Evolutionary conservation across 2,329 filamentous ascomycete genomes (phyloP).

Genomic region (Fusarium sp.): DNA sequence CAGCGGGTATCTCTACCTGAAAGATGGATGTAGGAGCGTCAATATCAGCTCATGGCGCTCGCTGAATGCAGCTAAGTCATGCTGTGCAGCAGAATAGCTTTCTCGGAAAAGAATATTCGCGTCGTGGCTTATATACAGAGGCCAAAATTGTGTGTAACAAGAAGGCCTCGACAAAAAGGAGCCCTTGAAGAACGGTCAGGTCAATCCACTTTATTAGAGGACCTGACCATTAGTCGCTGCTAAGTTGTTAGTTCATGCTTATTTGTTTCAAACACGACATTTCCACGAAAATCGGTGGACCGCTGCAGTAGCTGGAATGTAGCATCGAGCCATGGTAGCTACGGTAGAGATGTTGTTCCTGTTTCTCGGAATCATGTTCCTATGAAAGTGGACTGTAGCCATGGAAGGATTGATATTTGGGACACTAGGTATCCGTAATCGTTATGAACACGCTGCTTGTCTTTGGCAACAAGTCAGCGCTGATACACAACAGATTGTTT

Average conservation of each 20-base stretch:
- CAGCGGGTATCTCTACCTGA: conserved; percentile 30
- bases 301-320: conserved; percentile 37
- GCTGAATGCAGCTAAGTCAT: conserved; percentile 41
- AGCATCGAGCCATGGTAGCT: conserved; percentile 29
- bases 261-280: conserved; percentile 29
- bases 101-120: not conserved
- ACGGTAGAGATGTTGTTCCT: conserved; percentile 5
- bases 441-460: conserved; percentile 3
- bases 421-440: not conserved
- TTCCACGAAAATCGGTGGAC: conserved; percentile 15
- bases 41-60: conserved; percentile 43
- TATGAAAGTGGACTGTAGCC: conserved; percentile 6
- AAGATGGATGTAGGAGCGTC: conserved; percentile 34
- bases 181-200: not conserved
- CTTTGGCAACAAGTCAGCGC: conserved; percentile 2
- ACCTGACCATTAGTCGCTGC: not conserved
- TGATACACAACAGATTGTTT: conserved; percentile 2
- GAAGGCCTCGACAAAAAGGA: not conserved
- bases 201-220: not conserved
- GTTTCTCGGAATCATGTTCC: conserved; percentile 18
- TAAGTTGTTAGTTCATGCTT: not conserved
- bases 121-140: conserved; percentile 9
- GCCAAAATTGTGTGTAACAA: not conserved
- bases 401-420: conserved; percentile 2
- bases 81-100: conserved; percentile 33